Conservation (phyloP, 2,329 filamentous ascomycete genomes). For the Rhexocercosporidium sp. region DNA sequence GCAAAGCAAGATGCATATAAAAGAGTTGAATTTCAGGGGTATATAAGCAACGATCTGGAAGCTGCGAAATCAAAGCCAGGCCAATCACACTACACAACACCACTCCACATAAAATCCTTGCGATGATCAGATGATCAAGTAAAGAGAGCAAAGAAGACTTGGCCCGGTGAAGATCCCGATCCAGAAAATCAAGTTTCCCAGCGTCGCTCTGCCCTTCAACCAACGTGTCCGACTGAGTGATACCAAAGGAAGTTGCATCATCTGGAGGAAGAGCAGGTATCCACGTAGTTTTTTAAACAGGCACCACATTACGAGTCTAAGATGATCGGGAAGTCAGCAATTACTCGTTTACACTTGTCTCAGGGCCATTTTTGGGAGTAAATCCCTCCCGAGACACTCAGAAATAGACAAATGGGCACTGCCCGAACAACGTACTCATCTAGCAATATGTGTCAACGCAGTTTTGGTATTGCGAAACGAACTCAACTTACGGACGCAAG, state of each 20-base stretch:
- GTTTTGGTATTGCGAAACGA: not conserved
- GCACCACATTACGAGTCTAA: slow-evolving; percentile 81
- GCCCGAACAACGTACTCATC: too few relatives aligned
- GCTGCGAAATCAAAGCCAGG: not conserved
- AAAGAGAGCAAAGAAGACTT: slow-evolving; percentile 67
- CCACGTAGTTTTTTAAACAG: slow-evolving; percentile 79
- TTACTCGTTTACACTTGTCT: too few relatives aligned
- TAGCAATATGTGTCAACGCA: not conserved
- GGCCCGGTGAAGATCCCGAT: slow-evolving; percentile 78
- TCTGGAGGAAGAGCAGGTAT: slow-evolving; percentile 74
- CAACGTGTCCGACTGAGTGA: slow-evolving; percentile 69
- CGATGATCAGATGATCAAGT: slow-evolving; percentile 56
- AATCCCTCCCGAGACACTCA: too few relatives aligned
- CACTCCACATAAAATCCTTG: not conserved
- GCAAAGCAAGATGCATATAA: not conserved
- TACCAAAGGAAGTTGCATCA: slow-evolving; percentile 76
- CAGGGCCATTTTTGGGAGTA: too few relatives aligned
- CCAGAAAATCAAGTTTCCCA: slow-evolving; percentile 82
- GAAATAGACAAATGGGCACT: too few relatives aligned
- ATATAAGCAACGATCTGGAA: not conserved
- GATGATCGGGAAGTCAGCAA: too few relatives aligned
- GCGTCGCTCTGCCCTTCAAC: slow-evolving; percentile 63
- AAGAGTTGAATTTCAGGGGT: not conserved
- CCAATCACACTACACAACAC: not conserved
- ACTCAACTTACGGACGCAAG: slow-evolving; percentile 27